These are phyloP conservation scores for Bruguiera sexangula DNA, from an alignment of 345 rosid genomes.

Conservation along the genomic window DNA sequence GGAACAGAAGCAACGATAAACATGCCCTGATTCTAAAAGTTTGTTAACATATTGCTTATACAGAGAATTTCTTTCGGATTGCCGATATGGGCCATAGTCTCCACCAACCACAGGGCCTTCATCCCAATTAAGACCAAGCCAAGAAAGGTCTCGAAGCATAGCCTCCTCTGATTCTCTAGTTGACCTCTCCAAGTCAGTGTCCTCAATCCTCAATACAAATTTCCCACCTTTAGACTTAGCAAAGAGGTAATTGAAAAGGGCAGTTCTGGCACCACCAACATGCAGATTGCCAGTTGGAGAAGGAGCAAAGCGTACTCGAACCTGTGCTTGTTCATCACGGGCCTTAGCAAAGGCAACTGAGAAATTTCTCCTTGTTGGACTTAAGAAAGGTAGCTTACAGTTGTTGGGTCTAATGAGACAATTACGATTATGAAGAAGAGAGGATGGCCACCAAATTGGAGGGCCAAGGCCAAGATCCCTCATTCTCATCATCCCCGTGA, in stretches of 20 bases:
- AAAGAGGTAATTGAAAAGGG: conserved; percentile 89
- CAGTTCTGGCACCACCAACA: conserved; percentile 97
- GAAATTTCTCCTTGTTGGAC: conserved; percentile 9
- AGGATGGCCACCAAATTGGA: conserved; percentile 20
- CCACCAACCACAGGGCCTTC: conserved; percentile 92
- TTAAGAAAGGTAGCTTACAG: neutral
- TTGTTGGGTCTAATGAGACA: neutral
- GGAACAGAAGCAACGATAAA: conserved; percentile 87
- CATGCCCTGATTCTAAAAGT: conserved; percentile 82
- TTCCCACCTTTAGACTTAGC: conserved; percentile 95
- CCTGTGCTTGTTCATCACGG: conserved; percentile 29
- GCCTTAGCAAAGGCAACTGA: conserved; percentile 35
- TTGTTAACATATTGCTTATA: conserved; percentile 72
- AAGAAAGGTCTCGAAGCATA: conserved; percentile 77
- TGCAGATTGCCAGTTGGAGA: conserved; percentile 97
- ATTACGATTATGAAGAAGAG: conserved; percentile 1
- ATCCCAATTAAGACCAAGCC: conserved; percentile 95
- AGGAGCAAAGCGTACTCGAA: conserved; percentile 95
- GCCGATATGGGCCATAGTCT: conserved; percentile 82
- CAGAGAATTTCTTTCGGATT: conserved; percentile 82
- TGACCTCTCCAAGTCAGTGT: conserved; percentile 91
- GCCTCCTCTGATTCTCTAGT: conserved; percentile 89
- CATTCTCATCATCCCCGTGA: conserved; percentile 52
- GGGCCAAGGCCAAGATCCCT: conserved; percentile 42
- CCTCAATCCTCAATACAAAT: conserved; percentile 86